These are phyloP conservation scores for Luzula sylvatica DNA, from an alignment of 176 grass and related monocot species.

Conservation along the genomic window DNA sequence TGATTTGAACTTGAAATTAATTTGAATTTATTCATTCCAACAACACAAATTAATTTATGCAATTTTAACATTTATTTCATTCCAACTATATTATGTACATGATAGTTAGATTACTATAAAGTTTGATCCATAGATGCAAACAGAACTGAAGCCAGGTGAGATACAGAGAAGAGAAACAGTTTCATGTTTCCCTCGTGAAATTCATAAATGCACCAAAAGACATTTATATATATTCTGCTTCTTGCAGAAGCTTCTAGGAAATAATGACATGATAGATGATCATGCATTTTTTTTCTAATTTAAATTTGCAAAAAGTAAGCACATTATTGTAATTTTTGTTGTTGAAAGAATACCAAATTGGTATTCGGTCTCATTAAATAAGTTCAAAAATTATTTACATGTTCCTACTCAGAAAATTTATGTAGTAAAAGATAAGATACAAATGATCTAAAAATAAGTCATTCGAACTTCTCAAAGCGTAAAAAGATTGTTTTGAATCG, in stretches of 20 bases:
- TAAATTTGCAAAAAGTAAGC: too few relatives aligned
- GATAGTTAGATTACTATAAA: neutral
- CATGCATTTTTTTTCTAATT: too few relatives aligned
- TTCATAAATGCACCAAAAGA: constrained; percentile 18
- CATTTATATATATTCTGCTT: constrained; percentile 14
- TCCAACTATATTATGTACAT: neutral
- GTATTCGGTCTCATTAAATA: too few relatives aligned
- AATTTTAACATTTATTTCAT: neutral
- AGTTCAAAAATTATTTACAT: too few relatives aligned
- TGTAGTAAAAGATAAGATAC: too few relatives aligned
- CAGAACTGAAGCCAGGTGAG: constrained; percentile 20
- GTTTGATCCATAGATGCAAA: neutral
- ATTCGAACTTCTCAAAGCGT: too few relatives aligned
- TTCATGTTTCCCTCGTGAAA: constrained; percentile 21
- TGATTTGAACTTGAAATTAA: constrained; percentile 11
- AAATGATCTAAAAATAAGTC: too few relatives aligned
- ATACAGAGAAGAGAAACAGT: neutral
- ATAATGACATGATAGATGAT: too few relatives aligned
- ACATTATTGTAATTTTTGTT: too few relatives aligned
- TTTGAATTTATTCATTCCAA: neutral
- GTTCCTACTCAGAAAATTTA: too few relatives aligned
- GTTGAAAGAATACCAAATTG: too few relatives aligned
- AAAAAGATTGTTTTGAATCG: too few relatives aligned
- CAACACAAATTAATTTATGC: neutral
- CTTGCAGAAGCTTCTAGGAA: neutral